phyloP scores from a whole-genome alignment of 2,329 filamentous ascomycete genomes.

The Calonectria ilicicola region DNA sequence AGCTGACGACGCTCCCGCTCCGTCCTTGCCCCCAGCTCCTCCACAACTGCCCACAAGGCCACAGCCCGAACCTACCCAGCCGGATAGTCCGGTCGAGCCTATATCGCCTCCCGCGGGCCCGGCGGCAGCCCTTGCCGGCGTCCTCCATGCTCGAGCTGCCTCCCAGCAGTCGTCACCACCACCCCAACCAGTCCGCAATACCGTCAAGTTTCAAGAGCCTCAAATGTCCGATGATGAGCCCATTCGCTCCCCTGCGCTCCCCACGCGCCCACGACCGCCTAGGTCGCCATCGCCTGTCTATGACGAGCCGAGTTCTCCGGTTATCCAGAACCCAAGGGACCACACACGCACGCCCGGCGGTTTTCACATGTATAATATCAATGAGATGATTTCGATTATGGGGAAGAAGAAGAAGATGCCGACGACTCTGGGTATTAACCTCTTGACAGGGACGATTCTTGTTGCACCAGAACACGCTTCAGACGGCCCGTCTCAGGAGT shows the following conservation, averaged over 20 bases:
- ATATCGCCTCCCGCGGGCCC: conserved; percentile 54
- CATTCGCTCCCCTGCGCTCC: conserved; percentile 52
- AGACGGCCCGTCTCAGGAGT: conserved; percentile 89
- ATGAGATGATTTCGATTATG: conserved; percentile 97
- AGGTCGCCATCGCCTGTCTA: conserved; percentile 37
- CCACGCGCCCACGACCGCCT: conserved; percentile 47
- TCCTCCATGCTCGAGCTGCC: conserved; percentile 62
- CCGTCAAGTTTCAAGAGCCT: conserved; percentile 41
- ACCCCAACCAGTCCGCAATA: conserved; percentile 42
- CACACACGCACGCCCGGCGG: conserved; percentile 75
- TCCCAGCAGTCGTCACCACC: conserved; percentile 44
- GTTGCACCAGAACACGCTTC: conserved; percentile 87
- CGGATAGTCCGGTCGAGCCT: conserved; percentile 47
- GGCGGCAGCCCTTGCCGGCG: conserved; percentile 66
- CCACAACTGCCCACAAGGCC: conserved; percentile 60
- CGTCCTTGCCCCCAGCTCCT: conserved; percentile 49
- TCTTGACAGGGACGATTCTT: conserved; percentile 88
- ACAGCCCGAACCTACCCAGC: conserved; percentile 46
- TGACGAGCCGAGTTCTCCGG: conserved; percentile 36
- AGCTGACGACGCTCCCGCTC: conserved; percentile 55
- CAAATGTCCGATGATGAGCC: conserved; percentile 46
- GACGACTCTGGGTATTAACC: conserved; percentile 94
- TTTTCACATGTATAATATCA: conserved; percentile 96
- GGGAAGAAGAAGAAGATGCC: conserved; percentile 99
- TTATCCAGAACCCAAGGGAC: conserved; percentile 48